Percentiles rank a stretch among this genome's conserved stretches.
These are phyloP conservation scores for Mucor mucedo DNA, from an alignment of 371 early-diverging fungal genomes.

Conservation along the genomic window DNA sequence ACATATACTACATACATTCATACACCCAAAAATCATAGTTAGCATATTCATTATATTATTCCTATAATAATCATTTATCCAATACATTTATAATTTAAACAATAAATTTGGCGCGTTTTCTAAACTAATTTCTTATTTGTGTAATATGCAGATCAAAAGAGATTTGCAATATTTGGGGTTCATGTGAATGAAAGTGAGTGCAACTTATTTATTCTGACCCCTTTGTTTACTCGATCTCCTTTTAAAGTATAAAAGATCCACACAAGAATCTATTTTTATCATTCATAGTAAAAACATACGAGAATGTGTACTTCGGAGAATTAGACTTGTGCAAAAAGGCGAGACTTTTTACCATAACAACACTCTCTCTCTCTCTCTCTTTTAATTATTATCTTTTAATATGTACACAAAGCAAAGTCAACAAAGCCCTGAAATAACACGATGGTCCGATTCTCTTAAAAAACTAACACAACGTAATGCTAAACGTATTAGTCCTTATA, in stretches of 20 bases:
- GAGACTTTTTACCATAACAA: neutral
- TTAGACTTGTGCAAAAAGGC: neutral
- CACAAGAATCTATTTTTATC: too few relatives aligned
- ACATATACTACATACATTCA: too few relatives aligned
- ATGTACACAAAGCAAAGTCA: neutral
- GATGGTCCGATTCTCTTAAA: slow-evolving; percentile 13
- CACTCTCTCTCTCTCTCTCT: slow-evolving; percentile 1
- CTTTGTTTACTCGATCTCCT: too few relatives aligned
- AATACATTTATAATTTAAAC: neutral
- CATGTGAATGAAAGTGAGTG: neutral
- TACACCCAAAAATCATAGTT: too few relatives aligned
- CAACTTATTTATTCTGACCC: too few relatives aligned
- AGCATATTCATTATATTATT: neutral
- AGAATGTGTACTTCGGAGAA: slow-evolving; percentile 1
- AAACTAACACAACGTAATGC: slow-evolving; percentile 4
- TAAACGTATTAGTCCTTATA: slow-evolving; percentile 6
- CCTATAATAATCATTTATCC: neutral
- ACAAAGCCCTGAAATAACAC: neutral
- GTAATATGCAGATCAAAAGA: neutral
- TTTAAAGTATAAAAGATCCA: too few relatives aligned
- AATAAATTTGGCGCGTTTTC: neutral
- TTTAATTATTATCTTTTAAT: neutral
- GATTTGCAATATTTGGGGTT: neutral
- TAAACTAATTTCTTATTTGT: neutral
- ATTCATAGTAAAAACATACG: neutral